Base-by-base conservation (phyloP, 768 basidiomycete genomes). In the Rhodotorula kratochvilovae region DNA sequence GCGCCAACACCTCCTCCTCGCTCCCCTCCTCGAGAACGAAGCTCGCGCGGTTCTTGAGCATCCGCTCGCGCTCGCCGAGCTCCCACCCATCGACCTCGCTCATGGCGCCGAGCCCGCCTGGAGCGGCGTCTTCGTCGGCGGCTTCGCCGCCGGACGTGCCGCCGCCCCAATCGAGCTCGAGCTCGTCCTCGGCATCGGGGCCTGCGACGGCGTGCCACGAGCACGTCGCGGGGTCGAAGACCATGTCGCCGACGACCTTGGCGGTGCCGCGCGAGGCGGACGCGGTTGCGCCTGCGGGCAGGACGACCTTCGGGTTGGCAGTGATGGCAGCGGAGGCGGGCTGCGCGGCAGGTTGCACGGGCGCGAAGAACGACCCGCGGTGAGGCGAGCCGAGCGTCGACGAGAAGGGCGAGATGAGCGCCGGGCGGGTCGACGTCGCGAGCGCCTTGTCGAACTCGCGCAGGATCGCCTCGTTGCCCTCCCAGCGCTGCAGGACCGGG, bases 181-280 rank as follows among this genome's bases (percentile, higher is more conserved):
- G 67, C 57, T 90, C 89, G 63, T 83, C 83, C 79, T 94, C 92
- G 76, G 95, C 94, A 73, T 95, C 93, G 5, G 89, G 90, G 15
- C 70, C 70, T 39, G 93, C 85, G 75, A 91, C 89, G 57, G 90
- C 91, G 79, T 96, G 95, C 90, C 81, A 98, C 86, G 92, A 92
- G 93, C 97, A 97, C 35, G 87, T 87, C 54, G 86, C 78, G 2
- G 96, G 94, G 81, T 99, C 94, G 78, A 99, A 98, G 48, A 92
- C 87, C 95, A 99, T 99, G 83, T 93, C 92, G 56, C 96, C 96
- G 29, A 97, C 95, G 80, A 92, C 88, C 68, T 91, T 87, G 48
- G 91, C 89, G 61, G 90, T 90, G 29, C 60, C 68, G 46, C 72
- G 46, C 12, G 61, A 51, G 33, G 19, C 39, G 33, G 19, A 12